phyloP scores from a whole-genome alignment of 2,329 filamentous ascomycete species.

The Coniochaeta prunicola region DNA sequence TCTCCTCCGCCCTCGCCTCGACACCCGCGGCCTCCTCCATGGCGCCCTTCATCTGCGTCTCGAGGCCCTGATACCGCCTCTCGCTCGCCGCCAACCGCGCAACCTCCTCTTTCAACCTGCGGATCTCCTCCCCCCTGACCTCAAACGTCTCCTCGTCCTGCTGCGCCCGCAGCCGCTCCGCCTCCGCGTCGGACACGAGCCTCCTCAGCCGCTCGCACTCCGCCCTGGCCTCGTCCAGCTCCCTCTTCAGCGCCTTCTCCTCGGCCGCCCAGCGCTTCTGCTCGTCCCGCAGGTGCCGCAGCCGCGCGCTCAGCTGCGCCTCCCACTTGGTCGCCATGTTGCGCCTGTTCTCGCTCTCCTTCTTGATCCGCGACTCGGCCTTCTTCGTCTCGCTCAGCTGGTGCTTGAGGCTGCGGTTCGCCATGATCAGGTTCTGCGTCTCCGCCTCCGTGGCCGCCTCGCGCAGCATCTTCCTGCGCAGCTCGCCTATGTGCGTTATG shows the following conservation, averaged over 20 bases:
- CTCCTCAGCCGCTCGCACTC: slow-evolving; percentile 59
- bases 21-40: slow-evolving; percentile 52
- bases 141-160: slow-evolving; percentile 59
- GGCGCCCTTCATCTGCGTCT: slow-evolving; percentile 50
- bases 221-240: slow-evolving; percentile 48
- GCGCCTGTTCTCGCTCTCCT: slow-evolving; percentile 65
- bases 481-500: slow-evolving; percentile 70
- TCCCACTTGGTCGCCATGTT: slow-evolving; percentile 74
- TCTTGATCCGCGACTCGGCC: slow-evolving; percentile 60
- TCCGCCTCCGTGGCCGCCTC: slow-evolving; percentile 76
- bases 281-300: slow-evolving; percentile 61
- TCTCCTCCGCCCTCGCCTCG: slow-evolving; percentile 49
- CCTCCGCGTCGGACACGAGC: slow-evolving; percentile 62
- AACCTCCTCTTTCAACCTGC: slow-evolving; percentile 51
- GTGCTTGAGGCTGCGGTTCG: slow-evolving; percentile 65
- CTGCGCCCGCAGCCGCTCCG: slow-evolving; percentile 55
- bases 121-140: slow-evolving; percentile 52
- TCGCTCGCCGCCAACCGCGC: slow-evolving; percentile 53
- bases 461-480: slow-evolving; percentile 66
- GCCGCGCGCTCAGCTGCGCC: slow-evolving; percentile 58
- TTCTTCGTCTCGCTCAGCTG: slow-evolving; percentile 68
- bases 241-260: slow-evolving; percentile 46
- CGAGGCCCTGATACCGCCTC: slow-evolving; percentile 55
- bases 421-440: slow-evolving; percentile 72
- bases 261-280: slow-evolving; percentile 58